These are phyloP conservation scores for Amanita jacksonii DNA, from an alignment of 768 basidiomycete genomes.

Conservation along the genomic window DNA sequence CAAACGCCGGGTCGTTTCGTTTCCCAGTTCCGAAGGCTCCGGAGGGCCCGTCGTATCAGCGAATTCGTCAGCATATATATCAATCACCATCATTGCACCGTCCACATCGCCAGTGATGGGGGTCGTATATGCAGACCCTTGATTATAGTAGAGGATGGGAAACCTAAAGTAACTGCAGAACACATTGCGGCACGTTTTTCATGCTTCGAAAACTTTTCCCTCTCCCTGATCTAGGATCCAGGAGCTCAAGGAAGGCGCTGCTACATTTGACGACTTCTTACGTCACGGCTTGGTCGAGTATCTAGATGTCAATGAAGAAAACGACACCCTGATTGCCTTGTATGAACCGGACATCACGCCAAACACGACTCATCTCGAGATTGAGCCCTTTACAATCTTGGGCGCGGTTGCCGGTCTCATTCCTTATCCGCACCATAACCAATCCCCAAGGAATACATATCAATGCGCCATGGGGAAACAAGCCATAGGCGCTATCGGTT, in stretches of 20 bases:
- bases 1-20: constrained; percentile 82
- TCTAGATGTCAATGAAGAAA: constrained; percentile 98
- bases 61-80: constrained; percentile 97
- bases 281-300: constrained; percentile 92
- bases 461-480: constrained; percentile 99
- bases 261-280: constrained; percentile 92
- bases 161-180: constrained; percentile 65
- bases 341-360: constrained; percentile 82
- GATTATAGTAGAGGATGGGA: constrained; percentile 87
- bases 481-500: constrained; percentile 96
- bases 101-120: constrained; percentile 95
- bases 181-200: constrained; percentile 47
- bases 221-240: constrained; percentile 20
- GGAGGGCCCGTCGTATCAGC: constrained; percentile 84
- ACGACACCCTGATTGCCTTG: constrained; percentile 92
- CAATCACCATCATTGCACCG: constrained; percentile 89
- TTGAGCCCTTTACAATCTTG: constrained; percentile 95
- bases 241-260: constrained; percentile 69
- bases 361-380: constrained; percentile 90
- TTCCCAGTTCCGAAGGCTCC: constrained; percentile 80
- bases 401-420: constrained; percentile 98
- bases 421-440: constrained; percentile 98
- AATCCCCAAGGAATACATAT: constrained; percentile 98
- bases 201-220: constrained; percentile 5
- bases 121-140: constrained; percentile 96